phyloP scores from a whole-genome alignment of 1,284 basidiomycete species.

The Peniophora sp. region DNA sequence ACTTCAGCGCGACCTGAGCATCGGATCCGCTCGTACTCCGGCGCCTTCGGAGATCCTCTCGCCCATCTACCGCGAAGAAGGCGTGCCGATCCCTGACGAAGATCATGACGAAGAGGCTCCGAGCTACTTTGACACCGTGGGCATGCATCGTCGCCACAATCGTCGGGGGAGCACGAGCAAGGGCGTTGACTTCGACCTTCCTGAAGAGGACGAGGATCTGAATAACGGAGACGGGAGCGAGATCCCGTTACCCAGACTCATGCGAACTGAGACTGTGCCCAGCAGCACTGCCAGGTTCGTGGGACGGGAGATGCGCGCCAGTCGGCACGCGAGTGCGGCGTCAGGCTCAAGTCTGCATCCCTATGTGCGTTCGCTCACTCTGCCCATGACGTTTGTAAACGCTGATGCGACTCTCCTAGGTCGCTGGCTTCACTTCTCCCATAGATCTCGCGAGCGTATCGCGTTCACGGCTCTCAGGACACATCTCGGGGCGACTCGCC shows the following conservation, averaged over 20 bases:
- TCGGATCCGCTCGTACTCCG: background rate
- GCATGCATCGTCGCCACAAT: background rate
- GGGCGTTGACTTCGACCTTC: background rate
- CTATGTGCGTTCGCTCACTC: background rate
- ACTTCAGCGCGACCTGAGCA: background rate
- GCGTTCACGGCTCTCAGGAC: background rate
- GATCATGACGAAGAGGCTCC: background rate
- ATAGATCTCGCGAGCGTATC: background rate
- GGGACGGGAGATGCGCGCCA: background rate
- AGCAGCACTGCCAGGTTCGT: background rate
- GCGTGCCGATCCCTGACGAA: background rate
- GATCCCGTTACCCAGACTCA: background rate
- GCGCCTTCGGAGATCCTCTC: background rate
- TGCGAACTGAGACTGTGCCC: background rate
- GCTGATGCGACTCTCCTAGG: background rate
- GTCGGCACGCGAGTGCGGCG: background rate
- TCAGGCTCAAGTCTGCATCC: background rate
- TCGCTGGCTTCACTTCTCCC: background rate
- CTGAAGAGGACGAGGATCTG: background rate
- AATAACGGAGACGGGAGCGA: no score
- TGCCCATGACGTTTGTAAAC: no score
- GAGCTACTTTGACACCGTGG: background rate
- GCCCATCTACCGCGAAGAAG: background rate
- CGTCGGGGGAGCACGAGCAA: background rate
- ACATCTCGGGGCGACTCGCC: background rate